Conservation (phyloP, 2,329 filamentous ascomycete species). For the Beauveria scarabaeidicola region DNA sequence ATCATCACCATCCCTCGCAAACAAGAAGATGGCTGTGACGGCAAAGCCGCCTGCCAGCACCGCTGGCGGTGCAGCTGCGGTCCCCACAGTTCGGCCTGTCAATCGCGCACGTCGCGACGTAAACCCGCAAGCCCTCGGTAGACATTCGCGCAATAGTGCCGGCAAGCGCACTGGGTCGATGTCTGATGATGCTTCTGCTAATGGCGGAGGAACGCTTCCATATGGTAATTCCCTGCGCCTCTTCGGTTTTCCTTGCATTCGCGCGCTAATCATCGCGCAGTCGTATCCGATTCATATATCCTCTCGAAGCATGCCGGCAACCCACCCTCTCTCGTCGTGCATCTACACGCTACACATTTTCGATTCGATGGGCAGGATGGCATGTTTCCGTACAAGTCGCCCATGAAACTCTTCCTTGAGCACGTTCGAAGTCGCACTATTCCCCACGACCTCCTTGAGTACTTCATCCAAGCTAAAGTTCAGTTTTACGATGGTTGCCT, state of each 20-base stretch:
- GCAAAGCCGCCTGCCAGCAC: conserved; percentile 32
- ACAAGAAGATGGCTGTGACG: conserved; percentile 42
- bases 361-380: conserved; percentile 90
- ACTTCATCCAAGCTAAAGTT: conserved; percentile 63
- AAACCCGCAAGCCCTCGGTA: conserved; percentile 33
- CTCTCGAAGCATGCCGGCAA: conserved; percentile 70
- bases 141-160: conserved; percentile 43
- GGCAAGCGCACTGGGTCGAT: conserved; percentile 41
- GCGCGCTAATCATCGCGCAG: conserved; percentile 34
- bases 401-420: conserved; percentile 74
- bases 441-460: conserved; percentile 79
- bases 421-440: conserved; percentile 70
- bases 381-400: conserved; percentile 84
- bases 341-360: conserved; percentile 79
- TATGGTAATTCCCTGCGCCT: conserved; percentile 33
- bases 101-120: conserved; percentile 53
- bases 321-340: conserved; percentile 76
- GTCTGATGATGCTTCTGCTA: conserved; percentile 31
- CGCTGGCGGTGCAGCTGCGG: conserved; percentile 28
- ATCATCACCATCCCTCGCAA: conserved; percentile 48
- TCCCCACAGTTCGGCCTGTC: conserved; percentile 39
- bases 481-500: conserved; percentile 90
- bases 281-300: conserved; percentile 67
- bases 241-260: background rate
- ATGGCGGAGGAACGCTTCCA: conserved; percentile 38